Evolutionary conservation across 2,329 filamentous ascomycete species (phyloP).

Genomic region (Colletotrichum simmondsii): DNA sequence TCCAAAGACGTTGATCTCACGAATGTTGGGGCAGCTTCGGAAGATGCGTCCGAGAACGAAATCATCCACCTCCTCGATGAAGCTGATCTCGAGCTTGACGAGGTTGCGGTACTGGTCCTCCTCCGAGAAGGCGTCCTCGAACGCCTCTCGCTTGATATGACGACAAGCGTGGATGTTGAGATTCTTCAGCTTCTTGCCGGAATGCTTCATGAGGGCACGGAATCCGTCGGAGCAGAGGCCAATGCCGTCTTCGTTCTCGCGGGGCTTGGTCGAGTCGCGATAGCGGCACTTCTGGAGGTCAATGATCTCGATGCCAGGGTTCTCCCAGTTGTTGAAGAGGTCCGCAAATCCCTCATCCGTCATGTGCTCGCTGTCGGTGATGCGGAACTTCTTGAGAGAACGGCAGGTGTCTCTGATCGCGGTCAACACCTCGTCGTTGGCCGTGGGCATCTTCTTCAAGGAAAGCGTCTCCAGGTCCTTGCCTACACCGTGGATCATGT

Average conservation of each 20-base stretch:
- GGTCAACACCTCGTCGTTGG: slow-evolving; percentile 76
- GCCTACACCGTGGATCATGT: slow-evolving; percentile 73
- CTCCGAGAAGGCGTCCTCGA: slow-evolving; percentile 77
- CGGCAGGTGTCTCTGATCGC: slow-evolving; percentile 77
- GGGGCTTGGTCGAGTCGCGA: slow-evolving; percentile 76
- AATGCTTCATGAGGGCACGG: slow-evolving; percentile 85
- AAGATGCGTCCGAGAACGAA: slow-evolving; percentile 73
- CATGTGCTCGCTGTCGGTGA: slow-evolving; percentile 80
- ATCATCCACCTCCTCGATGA: slow-evolving; percentile 76
- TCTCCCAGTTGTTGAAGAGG: slow-evolving; percentile 82
- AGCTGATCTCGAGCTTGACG: slow-evolving; percentile 79
- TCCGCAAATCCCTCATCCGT: slow-evolving; percentile 79
- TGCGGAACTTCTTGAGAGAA: slow-evolving; percentile 78
- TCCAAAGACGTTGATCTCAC: slow-evolving; percentile 71
- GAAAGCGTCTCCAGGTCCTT: slow-evolving; percentile 79
- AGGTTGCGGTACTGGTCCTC: slow-evolving; percentile 74
- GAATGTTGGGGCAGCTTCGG: slow-evolving; percentile 69
- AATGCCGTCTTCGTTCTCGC: slow-evolving; percentile 71
- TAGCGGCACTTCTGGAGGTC: slow-evolving; percentile 84
- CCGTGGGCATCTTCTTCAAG: slow-evolving; percentile 73
- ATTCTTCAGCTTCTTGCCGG: slow-evolving; percentile 70
- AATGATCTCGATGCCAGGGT: slow-evolving; percentile 74
- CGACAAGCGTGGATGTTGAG: slow-evolving; percentile 88
- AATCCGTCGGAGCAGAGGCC: slow-evolving; percentile 84
- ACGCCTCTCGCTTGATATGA: slow-evolving; percentile 78